Evolutionary conservation across 306 rosid genomes (phyloP).

Genomic region (Alnus rubra): DNA sequence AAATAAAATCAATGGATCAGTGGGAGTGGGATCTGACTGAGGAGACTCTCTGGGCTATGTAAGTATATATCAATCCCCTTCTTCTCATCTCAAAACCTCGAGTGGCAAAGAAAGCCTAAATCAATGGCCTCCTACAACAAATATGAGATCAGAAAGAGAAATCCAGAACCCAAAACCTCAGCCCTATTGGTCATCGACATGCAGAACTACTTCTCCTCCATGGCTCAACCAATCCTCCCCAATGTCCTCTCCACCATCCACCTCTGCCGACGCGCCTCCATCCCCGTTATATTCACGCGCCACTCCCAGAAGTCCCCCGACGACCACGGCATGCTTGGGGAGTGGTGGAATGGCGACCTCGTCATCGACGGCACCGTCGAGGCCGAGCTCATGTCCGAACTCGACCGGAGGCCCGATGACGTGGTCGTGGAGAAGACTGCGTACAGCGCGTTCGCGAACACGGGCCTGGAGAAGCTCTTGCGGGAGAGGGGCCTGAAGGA

Average conservation of each 20-base stretch:
- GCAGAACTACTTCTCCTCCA: constrained; percentile 60
- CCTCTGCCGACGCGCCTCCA: constrained; percentile 60
- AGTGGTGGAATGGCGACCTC: constrained; percentile 73
- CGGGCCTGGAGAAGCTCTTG: constrained; percentile 48
- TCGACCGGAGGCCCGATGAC: constrained; percentile 38
- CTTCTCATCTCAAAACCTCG: constrained; percentile 23
- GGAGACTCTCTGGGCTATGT: too few relatives aligned
- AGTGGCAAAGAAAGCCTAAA: background rate
- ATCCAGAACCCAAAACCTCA: constrained; percentile 52
- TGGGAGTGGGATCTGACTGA: too few relatives aligned
- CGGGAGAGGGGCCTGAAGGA: constrained; percentile 59
- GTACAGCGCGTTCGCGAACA: constrained; percentile 55
- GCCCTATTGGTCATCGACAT: constrained; percentile 64
- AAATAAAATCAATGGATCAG: too few relatives aligned
- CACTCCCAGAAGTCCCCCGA: constrained; percentile 55
- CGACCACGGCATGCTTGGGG: constrained; percentile 53
- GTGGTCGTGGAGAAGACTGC: constrained; percentile 58
- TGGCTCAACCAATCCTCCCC: constrained; percentile 50
- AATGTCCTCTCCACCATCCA: constrained; percentile 58
- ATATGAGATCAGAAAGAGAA: constrained; percentile 54
- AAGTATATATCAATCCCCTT: too few relatives aligned
- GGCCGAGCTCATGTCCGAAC: constrained; percentile 45
- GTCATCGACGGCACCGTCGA: constrained; percentile 54
- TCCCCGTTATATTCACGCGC: constrained; percentile 74
- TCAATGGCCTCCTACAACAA: constrained; percentile 28